phyloP scores from a whole-genome alignment of 1,139 yeast genomes.

The Pichia sp. region DNA sequence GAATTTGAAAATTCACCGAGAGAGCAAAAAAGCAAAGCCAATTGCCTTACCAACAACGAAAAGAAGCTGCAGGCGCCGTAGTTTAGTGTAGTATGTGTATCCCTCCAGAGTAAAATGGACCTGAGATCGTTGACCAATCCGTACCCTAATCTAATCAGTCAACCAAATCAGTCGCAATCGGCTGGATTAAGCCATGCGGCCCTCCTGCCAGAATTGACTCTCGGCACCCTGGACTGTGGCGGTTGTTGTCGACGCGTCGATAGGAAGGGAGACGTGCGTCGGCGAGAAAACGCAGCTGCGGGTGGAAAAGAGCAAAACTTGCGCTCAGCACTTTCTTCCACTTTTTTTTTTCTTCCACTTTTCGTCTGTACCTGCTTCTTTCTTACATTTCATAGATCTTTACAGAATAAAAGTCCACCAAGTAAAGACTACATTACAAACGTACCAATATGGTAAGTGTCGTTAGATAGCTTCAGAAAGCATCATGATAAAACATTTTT shows the following conservation, averaged over 20 bases:
- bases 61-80: too few species aligned
- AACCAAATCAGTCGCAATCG: neutral
- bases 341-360: conserved; percentile 1
- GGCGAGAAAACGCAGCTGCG: too few species aligned
- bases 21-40: too few species aligned
- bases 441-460: conserved; percentile 28
- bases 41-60: too few species aligned
- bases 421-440: neutral
- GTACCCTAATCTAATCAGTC: conserved; percentile 25
- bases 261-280: too few species aligned
- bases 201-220: neutral
- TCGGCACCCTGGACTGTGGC: too few species aligned
- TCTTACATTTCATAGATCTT: neutral
- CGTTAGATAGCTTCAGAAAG: neutral
- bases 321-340: neutral
- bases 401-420: neutral
- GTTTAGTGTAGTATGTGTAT: too few species aligned
- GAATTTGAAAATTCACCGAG: too few species aligned
- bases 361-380: neutral
- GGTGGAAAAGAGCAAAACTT: too few species aligned
- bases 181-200: neutral
- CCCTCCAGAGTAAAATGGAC: too few species aligned
- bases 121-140: neutral
- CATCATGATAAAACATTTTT: conserved; percentile 10
- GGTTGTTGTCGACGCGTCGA: neutral